Conservation (phyloP, 176 grass and related monocot genomes). For the Carex cristatella region DNA sequence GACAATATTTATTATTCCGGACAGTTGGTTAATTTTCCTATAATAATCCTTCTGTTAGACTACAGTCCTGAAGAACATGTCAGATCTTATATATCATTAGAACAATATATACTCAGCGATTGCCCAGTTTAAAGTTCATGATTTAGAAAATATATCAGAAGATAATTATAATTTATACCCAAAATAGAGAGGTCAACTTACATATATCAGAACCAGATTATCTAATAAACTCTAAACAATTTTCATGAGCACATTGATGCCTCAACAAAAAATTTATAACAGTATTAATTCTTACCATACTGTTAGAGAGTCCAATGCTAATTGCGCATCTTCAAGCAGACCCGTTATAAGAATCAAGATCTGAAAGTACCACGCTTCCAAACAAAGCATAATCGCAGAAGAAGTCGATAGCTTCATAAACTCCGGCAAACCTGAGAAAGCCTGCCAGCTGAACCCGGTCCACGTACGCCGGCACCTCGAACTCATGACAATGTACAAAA, state of each 20-base stretch:
- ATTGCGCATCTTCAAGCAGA: constrained; percentile 44
- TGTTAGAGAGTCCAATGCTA: constrained; percentile 53
- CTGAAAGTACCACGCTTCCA: constrained; percentile 53
- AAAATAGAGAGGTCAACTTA: no score
- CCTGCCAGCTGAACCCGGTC: constrained; percentile 47
- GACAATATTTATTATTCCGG: no score
- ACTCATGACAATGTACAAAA: constrained; percentile 37
- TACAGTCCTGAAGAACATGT: no score
- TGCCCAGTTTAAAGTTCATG: neutral
- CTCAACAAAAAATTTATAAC: neutral
- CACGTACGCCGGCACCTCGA: constrained; percentile 32
- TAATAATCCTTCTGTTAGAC: no score
- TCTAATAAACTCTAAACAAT: neutral
- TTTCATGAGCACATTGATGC: neutral
- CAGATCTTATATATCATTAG: no score
- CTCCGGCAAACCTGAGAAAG: constrained; percentile 30
- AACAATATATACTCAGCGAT: neutral
- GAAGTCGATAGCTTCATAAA: constrained; percentile 40
- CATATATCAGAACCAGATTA: no score
- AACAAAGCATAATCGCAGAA: constrained; percentile 48
- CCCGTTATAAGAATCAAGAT: constrained; percentile 59
- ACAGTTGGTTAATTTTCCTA: no score
- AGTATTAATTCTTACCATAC: constrained; percentile 17
- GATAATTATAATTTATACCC: no score
- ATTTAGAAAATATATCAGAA: neutral